Conservation (phyloP, 306 rosid genomes). For the Begonia loranthoides region DNA sequence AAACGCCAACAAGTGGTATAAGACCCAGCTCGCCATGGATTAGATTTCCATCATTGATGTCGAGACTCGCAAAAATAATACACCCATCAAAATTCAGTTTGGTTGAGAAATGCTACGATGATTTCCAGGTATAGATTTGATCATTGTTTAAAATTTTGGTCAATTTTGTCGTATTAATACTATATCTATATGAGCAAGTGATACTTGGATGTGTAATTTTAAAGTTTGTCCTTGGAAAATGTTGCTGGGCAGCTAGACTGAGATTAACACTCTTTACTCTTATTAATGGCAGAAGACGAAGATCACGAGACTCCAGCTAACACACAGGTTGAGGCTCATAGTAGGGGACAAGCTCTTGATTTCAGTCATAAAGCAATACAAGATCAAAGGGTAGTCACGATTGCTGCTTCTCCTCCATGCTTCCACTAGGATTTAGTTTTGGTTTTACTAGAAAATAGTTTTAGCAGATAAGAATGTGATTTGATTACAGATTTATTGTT, state of each 20-base stretch:
- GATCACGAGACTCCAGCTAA: background rate
- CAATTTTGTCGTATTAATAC: too few relatives aligned
- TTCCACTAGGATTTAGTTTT: too few relatives aligned
- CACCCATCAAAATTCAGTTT: conserved; percentile 18
- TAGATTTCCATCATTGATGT: conserved; percentile 26
- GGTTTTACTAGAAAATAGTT: too few relatives aligned
- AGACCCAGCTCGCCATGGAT: conserved; percentile 14
- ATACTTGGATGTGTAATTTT: too few relatives aligned
- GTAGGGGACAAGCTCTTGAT: background rate
- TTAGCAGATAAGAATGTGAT: too few relatives aligned
- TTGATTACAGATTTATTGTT: too few relatives aligned
- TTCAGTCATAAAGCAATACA: background rate
- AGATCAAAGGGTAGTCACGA: background rate
- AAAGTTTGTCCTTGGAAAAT: too few relatives aligned
- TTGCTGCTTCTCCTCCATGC: too few relatives aligned
- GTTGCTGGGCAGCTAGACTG: too few relatives aligned
- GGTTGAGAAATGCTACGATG: conserved; percentile 15
- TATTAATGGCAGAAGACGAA: background rate
- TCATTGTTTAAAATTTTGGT: too few relatives aligned
- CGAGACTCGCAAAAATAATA: conserved; percentile 19
- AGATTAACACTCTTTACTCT: too few relatives aligned
- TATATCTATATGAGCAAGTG: too few relatives aligned
- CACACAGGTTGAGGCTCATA: background rate
- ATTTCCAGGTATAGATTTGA: conserved; percentile 35
- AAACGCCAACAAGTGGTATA: conserved; percentile 6